Evolutionary conservation across 2,329 filamentous ascomycete genomes (phyloP).

Genomic region (Pseudogymnoascus sp.): DNA sequence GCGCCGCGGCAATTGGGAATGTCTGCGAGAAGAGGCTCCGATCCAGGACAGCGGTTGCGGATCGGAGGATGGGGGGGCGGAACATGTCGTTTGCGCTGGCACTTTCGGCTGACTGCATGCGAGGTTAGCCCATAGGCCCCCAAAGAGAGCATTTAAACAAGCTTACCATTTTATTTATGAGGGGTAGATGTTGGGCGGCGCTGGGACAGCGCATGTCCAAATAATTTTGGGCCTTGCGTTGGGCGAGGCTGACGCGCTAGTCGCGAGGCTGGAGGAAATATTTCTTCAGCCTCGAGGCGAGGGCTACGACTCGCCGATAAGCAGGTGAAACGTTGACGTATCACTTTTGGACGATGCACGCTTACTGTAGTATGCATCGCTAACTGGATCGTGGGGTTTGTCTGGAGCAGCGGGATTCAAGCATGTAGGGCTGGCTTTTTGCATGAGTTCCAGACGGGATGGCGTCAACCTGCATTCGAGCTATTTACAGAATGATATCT

Average conservation of each 20-base stretch:
- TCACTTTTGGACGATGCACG: not conserved
- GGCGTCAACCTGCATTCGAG: not conserved
- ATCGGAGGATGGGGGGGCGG: conserved; percentile 69
- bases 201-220: not conserved
- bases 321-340: conserved; percentile 8
- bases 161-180: conserved; percentile 6
- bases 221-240: conserved; percentile 3
- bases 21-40: conserved; percentile 73
- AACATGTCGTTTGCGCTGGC: conserved; percentile 39
- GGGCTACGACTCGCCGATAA: not conserved
- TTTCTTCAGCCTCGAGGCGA: not conserved
- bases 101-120: not conserved
- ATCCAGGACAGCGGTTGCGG: conserved; percentile 70
- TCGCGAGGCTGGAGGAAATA: conserved; percentile 4
- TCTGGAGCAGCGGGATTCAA: not conserved
- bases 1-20: conserved; percentile 69
- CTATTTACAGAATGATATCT: not conserved
- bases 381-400: not conserved
- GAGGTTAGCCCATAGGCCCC: not conserved
- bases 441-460: not conserved
- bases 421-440: not conserved
- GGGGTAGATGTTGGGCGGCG: not conserved
- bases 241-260: conserved; percentile 2
- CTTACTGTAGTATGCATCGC: not conserved
- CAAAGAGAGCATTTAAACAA: not conserved